phyloP scores from a whole-genome alignment of 2,329 filamentous ascomycete species.

The Diaporthe citri region DNA sequence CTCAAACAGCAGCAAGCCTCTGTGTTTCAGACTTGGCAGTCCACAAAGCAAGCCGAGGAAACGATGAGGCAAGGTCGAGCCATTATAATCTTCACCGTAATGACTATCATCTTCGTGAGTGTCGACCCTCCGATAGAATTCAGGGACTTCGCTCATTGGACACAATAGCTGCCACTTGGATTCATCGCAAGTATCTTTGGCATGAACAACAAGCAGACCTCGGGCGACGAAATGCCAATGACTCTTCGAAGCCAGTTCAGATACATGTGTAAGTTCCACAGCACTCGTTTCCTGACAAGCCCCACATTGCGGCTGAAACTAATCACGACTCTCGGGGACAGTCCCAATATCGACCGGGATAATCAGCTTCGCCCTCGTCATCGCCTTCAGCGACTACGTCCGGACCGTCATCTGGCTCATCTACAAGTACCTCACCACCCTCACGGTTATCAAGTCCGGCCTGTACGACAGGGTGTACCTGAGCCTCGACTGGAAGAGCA shows the following conservation, averaged over 20 bases:
- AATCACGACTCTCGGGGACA: no score
- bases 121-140: no score
- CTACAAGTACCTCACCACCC: conserved; percentile 16
- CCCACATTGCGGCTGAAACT: no score
- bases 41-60: conserved; percentile 46
- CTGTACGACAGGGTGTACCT: not conserved
- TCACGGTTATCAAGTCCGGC: not conserved
- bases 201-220: conserved; percentile 25
- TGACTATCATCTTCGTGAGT: conserved; percentile 51
- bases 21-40: conserved; percentile 48
- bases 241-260: not conserved
- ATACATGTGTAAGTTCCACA: conserved; percentile 6
- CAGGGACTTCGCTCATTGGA: not conserved
- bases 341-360: conserved; percentile 14
- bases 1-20: conserved; percentile 52
- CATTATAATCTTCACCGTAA: conserved; percentile 50
- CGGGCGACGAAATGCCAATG: not conserved
- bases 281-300: no score
- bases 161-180: conserved; percentile 7
- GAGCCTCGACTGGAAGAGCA: conserved; percentile 4
- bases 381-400: conserved; percentile 19
- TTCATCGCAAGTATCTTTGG: conserved; percentile 35
- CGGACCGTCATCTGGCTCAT: conserved; percentile 9
- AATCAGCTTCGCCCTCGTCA: not conserved
- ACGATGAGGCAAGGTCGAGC: conserved; percentile 48